Percentiles rank a stretch among this genome's conserved stretches.
These are phyloP conservation scores for Diplotaxis tenuifolia DNA, from an alignment of 345 rosid genomes.

Conservation along the genomic window DNA sequence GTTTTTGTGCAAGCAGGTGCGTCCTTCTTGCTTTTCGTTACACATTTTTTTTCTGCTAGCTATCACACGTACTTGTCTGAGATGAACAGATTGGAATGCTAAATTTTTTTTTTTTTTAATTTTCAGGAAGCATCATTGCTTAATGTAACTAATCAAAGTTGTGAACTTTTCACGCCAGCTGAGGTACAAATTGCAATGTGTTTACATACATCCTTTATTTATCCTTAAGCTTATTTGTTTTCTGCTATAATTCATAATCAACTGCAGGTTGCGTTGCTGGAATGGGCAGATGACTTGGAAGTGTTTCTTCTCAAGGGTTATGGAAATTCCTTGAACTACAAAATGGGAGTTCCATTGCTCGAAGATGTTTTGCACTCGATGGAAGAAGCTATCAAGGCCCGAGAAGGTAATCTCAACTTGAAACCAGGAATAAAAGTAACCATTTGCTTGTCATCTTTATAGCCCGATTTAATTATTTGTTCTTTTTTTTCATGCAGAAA, in stretches of 20 bases:
- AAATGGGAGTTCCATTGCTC: conserved; percentile 89
- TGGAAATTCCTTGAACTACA: conserved; percentile 75
- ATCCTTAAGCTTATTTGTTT: neutral
- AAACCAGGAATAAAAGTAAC: neutral
- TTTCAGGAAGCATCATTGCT: conserved; percentile 90
- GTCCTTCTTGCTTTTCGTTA: conserved; percentile 5
- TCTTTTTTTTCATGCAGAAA: conserved; percentile 44
- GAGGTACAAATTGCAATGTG: conserved; percentile 53
- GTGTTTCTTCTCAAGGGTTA: conserved; percentile 79
- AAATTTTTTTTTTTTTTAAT: neutral
- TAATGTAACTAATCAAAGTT: conserved; percentile 79
- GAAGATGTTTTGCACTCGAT: conserved; percentile 79
- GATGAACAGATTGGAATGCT: neutral
- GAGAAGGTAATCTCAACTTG: conserved; percentile 54
- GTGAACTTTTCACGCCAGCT: conserved; percentile 70
- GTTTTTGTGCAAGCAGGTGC: conserved; percentile 93
- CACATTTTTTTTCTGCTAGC: neutral
- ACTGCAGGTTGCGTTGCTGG: conserved; percentile 79
- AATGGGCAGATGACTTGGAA: conserved; percentile 95
- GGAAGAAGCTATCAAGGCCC: conserved; percentile 80
- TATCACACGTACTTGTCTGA: neutral
- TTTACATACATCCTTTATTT: too few species aligned
- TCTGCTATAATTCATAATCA: neutral
- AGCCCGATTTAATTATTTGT: neutral
- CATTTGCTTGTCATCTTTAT: neutral